phyloP scores from a whole-genome alignment of 805 yeast species.

The Nakazawaea sp. region DNA sequence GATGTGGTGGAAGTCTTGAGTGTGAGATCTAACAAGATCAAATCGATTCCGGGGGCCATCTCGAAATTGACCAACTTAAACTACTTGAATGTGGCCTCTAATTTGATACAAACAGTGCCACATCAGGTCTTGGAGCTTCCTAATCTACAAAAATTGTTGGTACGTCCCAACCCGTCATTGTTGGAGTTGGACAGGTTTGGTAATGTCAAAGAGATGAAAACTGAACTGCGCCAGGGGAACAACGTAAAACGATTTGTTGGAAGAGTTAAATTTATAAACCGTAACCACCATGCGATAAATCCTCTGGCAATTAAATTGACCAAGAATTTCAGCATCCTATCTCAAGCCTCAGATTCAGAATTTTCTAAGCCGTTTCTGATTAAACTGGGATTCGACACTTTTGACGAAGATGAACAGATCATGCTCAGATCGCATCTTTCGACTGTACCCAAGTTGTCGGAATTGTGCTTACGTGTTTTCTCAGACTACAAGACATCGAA shows the following conservation, averaged over 20 bases:
- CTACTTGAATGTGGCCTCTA: constrained; percentile 46
- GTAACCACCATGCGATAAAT: constrained; percentile 9
- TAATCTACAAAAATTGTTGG: constrained; percentile 34
- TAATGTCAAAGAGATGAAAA: constrained; percentile 17
- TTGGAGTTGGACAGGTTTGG: constrained; percentile 14
- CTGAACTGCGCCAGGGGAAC: constrained; percentile 11
- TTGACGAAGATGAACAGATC: constrained; percentile 18
- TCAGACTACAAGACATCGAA: constrained; percentile 47
- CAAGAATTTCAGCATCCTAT: constrained; percentile 22
- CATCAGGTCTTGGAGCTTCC: constrained; percentile 42
- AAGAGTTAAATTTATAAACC: constrained; percentile 4
- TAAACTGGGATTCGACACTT: constrained; percentile 4
- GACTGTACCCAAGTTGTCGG: constrained; percentile 38
- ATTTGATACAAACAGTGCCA: constrained; percentile 45
- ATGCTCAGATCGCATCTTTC: constrained; percentile 14
- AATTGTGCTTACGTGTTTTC: constrained; percentile 39
- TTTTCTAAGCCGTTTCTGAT: background rate
- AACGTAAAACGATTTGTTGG: constrained; percentile 2
- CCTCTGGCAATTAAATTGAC: constrained; percentile 18
- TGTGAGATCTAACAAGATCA: constrained; percentile 42
- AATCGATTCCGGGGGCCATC: constrained; percentile 40
- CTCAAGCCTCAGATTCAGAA: constrained; percentile 16
- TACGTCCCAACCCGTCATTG: constrained; percentile 48
- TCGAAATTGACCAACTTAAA: constrained; percentile 32
- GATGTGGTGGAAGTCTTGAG: constrained; percentile 41